These are phyloP conservation scores for Fusarium temperatum DNA, from an alignment of 2,329 filamentous ascomycete species.

Conservation along the genomic window DNA sequence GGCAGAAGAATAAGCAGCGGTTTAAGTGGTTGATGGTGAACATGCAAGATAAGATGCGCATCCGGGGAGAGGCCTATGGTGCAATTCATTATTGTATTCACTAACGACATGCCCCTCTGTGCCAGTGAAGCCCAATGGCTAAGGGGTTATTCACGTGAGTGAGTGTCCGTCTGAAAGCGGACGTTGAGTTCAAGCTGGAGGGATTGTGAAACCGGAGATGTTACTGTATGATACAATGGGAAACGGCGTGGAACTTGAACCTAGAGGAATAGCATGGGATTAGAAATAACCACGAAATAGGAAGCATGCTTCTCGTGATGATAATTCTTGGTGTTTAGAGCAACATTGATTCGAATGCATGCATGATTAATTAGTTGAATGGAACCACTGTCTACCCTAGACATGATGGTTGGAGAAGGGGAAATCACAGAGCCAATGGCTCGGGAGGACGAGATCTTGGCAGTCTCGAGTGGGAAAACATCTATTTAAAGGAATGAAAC, in stretches of 20 bases:
- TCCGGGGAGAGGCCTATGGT: background rate
- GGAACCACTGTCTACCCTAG: background rate
- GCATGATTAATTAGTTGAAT: background rate
- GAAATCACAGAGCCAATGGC: background rate
- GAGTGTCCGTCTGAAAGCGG: background rate
- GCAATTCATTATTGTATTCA: background rate
- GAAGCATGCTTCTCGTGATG: background rate
- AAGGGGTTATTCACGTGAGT: background rate
- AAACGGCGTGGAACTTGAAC: background rate
- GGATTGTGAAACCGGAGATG: background rate
- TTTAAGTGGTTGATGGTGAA: slow-evolving; percentile 40
- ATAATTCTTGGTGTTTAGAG: background rate
- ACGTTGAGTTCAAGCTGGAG: background rate
- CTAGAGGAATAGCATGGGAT: background rate
- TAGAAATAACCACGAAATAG: background rate
- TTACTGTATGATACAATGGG: background rate
- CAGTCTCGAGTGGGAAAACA: background rate
- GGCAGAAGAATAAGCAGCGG: slow-evolving; percentile 45
- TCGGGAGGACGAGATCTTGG: background rate
- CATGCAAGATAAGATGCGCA: background rate
- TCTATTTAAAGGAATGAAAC: background rate
- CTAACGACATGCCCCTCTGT: background rate
- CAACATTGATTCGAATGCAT: background rate
- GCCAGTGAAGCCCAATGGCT: background rate
- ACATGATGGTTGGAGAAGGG: background rate